Base-by-base conservation (phyloP, 2,329 filamentous ascomycete genomes). In the Thelonectria blattea region DNA sequence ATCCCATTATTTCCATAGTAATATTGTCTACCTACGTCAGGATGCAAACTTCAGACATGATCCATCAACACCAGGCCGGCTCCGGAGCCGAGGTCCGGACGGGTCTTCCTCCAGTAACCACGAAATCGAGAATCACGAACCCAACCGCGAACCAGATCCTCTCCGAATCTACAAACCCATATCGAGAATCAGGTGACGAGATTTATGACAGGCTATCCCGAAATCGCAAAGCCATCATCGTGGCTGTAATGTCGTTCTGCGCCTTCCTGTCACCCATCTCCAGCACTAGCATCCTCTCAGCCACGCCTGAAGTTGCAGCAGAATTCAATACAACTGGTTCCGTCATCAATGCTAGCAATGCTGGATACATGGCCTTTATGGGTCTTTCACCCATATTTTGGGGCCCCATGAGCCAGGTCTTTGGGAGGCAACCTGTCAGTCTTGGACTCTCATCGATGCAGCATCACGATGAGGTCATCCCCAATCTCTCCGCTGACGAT, bases 251-350 rank as follows among this genome's bases (percentile, higher is more conserved):
- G 53, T 88, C 90, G 0, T 91, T 89, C 71, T 92, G 90, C 75
- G 87, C 88, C 24, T 92, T 94, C 65, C 79, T 94, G 50, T 88
- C 91, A 1, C 91, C 91, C 0, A 84, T 92, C 20, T 90, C 87
- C 7, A 91, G 87, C 39, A 94, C 91, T 0, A 88, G 88, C 1
- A 86, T 93, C 7, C 76, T 94, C 9, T 83, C 90, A 1, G 91
- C 90, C 2, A 85, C 90, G 1, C 90, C 91, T 1, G 91, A 94
- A 73, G 88, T 94, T 3, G 89, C 90, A 1, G 73, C 72, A 3
- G 86, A 85, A 10, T 92, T 85, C 71, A 65, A 79, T 37, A 91
- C 88, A 0, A 89, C 84, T 0, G 88, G 88, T 4, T 84, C 84
- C 7, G 83, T 92, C 55, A 88, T 93, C 72, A 91, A 92, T 70